phyloP scores from a whole-genome alignment of 1,139 yeast genomes.

The Suhomyces atakaporum region DNA sequence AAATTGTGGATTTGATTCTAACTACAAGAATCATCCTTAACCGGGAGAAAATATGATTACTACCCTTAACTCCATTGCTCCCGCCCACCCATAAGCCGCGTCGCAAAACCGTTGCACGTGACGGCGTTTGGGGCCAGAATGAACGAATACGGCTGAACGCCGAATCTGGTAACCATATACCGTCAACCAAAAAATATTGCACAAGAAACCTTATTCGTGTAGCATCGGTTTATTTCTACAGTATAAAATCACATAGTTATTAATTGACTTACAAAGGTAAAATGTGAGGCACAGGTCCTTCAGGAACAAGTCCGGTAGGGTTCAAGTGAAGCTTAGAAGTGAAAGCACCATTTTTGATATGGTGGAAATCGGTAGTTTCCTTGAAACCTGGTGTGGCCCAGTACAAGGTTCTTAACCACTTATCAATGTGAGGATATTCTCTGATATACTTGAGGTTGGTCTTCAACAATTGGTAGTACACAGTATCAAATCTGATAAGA shows the following conservation, averaged over 20 bases:
- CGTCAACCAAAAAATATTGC: no score
- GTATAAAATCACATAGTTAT: no score
- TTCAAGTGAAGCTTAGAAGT: constrained; percentile 41
- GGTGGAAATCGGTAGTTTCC: constrained; percentile 82
- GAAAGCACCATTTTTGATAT: constrained; percentile 53
- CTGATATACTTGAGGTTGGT: constrained; percentile 84
- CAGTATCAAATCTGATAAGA: constrained; percentile 84
- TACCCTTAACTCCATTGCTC: no score
- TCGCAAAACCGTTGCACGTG: neutral
- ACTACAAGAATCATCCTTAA: no score
- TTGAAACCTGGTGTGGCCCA: constrained; percentile 80
- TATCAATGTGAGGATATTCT: constrained; percentile 76
- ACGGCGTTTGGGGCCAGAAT: neutral
- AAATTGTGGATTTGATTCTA: no score
- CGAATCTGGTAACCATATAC: no score
- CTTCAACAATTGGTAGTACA: constrained; percentile 91
- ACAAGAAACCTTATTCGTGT: no score
- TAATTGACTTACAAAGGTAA: neutral
- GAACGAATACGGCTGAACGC: neutral
- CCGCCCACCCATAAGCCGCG: no score
- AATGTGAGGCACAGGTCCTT: constrained; percentile 47
- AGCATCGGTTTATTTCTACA: no score
- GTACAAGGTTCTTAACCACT: constrained; percentile 80
- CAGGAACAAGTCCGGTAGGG: constrained; percentile 81
- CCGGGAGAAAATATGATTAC: no score